Conservation (phyloP, 805 yeast species). For the Wickerhamiella occidentalis region DNA sequence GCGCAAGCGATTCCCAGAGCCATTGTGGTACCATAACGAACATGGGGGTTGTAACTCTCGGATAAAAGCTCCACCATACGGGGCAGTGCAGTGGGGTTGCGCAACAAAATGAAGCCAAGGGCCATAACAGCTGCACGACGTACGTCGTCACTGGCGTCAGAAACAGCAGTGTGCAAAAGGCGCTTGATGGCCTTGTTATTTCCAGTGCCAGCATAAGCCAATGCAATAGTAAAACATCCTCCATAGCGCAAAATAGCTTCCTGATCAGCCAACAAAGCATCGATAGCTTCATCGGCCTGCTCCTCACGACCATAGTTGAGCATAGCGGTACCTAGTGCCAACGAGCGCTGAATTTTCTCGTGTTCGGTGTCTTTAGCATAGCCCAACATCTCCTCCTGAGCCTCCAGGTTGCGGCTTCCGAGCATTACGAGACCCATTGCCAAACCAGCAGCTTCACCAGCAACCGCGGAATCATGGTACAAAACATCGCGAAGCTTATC, state of each 20-base stretch:
- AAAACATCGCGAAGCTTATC: slow-evolving; percentile 74
- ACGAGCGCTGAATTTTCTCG: slow-evolving; percentile 88
- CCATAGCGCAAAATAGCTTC: slow-evolving; percentile 85
- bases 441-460: slow-evolving; percentile 93
- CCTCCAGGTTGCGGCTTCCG: slow-evolving; percentile 68
- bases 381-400: slow-evolving; percentile 65
- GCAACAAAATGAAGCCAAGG: slow-evolving; percentile 78
- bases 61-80: slow-evolving; percentile 85
- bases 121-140: slow-evolving; percentile 92
- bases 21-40: slow-evolving; percentile 94
- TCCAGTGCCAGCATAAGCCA: slow-evolving; percentile 96
- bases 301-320: slow-evolving; percentile 79
- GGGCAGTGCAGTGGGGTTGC: slow-evolving; percentile 89
- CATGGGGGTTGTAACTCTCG: slow-evolving; percentile 95
- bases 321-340: slow-evolving; percentile 79
- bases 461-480: slow-evolving; percentile 80
- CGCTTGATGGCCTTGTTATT: slow-evolving; percentile 76
- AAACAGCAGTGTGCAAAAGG: slow-evolving; percentile 83
- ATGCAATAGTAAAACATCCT: slow-evolving; percentile 85
- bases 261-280: slow-evolving; percentile 56
- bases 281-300: slow-evolving; percentile 58
- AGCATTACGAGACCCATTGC: slow-evolving; percentile 94
- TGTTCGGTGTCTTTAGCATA: slow-evolving; percentile 94
- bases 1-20: slow-evolving; percentile 97
- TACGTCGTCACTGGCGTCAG: slow-evolving; percentile 92